Conservation (phyloP, 73 alveolate species). For the Tetrahymena thermophila region DNA sequence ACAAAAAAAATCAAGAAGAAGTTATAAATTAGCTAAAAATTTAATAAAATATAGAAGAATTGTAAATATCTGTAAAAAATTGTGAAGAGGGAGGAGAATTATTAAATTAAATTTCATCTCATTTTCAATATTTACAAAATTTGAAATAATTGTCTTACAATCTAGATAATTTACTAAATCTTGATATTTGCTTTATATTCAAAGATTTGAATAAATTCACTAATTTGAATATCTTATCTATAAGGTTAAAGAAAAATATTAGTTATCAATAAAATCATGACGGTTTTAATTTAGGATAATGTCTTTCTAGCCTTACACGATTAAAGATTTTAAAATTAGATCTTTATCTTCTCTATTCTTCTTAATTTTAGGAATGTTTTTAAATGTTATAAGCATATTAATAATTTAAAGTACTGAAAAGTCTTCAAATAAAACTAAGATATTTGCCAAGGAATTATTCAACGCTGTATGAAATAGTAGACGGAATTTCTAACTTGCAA, state of each 20-base stretch:
- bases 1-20: neutral
- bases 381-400: neutral
- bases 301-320: neutral
- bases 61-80: neutral
- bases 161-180: neutral
- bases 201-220: neutral
- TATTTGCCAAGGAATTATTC: neutral
- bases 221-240: neutral
- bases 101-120: neutral
- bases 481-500: neutral
- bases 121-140: too few species aligned
- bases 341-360: neutral
- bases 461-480: neutral
- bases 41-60: neutral
- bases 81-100: neutral
- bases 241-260: neutral
- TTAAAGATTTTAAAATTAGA: neutral
- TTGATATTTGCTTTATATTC: neutral
- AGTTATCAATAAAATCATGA: neutral
- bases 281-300: neutral
- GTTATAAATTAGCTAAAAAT: neutral
- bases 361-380: neutral
- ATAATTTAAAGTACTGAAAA: neutral
- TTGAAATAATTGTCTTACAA: neutral
- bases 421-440: neutral